A percentile compares a stretch with the other conserved stretches of the same genome.
Evolutionary conservation across 805 yeast species (phyloP).

Genomic region (Ogataea siamensis): DNA sequence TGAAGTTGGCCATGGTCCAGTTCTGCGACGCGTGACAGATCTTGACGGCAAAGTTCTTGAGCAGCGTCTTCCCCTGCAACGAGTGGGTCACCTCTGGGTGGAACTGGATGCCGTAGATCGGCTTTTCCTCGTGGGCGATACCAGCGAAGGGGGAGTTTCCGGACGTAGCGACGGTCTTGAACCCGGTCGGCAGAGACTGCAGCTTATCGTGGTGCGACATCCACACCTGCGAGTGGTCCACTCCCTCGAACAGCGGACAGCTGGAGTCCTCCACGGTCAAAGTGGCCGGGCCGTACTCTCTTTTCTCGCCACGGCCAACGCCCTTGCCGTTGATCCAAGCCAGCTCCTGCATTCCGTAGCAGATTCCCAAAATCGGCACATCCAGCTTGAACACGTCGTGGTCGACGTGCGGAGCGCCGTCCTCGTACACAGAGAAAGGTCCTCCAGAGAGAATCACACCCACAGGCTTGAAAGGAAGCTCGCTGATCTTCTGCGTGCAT

Average conservation of each 20-base stretch:
- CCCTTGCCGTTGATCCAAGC: conserved; percentile 97
- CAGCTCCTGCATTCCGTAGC: conserved; percentile 98
- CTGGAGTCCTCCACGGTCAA: conserved; percentile 72
- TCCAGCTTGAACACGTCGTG: conserved; percentile 84
- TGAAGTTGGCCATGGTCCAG: conserved; percentile 98
- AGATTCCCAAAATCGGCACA: conserved; percentile 95
- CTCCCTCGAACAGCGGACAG: conserved; percentile 78
- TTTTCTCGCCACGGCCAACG: conserved; percentile 93
- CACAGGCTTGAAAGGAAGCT: conserved; percentile 89
- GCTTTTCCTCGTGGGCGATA: conserved; percentile 68
- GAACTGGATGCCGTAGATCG: conserved; percentile 94
- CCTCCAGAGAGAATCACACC: conserved; percentile 97
- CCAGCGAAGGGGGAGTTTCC: conserved; percentile 96
- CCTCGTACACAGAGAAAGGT: conserved; percentile 95
- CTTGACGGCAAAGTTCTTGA: conserved; percentile 88
- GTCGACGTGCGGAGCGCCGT: conserved; percentile 97
- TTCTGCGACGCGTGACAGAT: conserved; percentile 84
- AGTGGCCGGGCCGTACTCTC: conserved; percentile 97
- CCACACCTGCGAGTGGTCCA: conserved; percentile 96
- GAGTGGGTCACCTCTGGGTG: conserved; percentile 99
- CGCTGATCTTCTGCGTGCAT: conserved; percentile 95
- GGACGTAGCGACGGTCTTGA: conserved; percentile 84
- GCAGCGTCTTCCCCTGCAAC: conserved; percentile 78
- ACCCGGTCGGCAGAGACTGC: conserved; percentile 84
- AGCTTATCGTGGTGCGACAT: conserved; percentile 99